Evolutionary conservation across 1,284 basidiomycete species (phyloP), one percentile per base, ranked within the genome.

Genomic region (Uromyces viciae-fabae): DNA sequence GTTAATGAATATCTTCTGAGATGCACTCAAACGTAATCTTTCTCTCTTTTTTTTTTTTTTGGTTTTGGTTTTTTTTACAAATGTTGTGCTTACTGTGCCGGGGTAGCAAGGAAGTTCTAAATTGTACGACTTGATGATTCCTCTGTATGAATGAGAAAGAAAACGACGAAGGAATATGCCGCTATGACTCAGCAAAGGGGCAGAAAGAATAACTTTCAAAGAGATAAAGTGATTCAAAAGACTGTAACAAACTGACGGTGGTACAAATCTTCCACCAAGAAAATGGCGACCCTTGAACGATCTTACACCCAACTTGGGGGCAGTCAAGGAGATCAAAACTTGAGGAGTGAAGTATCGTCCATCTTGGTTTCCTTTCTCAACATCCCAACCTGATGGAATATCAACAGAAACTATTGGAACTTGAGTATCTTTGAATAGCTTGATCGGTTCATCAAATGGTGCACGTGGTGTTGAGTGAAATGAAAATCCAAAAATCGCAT

Each of bases 401-500:
- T 99, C 97, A 8, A 98, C 92, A 0, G 85, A 85, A 17, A 86
- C 82, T 54, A 86, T 83, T 22, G 85, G 85, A 33, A 83, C 82
- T 22, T 31, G 31, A 1, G 43, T 71, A 25, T 78, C 49, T 71
- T 78, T 58, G 73, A 99, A 88, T 2, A 92, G 87, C 0, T 90
- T 88, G 1, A 99, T 89, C 19, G 92, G 91, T 0, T 86, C 84
- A 84, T 94, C 91, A 86, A 98, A 99, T 0, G 97, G 97, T 2
- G 92, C 87, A 15, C 97, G 91, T 5, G 94, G 89, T 33, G 94
- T 83, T 33, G 85, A 86, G 31, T 92, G 89, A 90, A 98, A 99
- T 0, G 94, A 97, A 88, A 99, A 99, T 3, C 97, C 96, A 84
- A 99, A 99, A 82, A 99, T 93, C 11, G 95, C 93, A 85, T 99